These are phyloP conservation scores for Saccharomyces kudriavzevii DNA, from an alignment of 805 yeast genomes.

Conservation along the genomic window DNA sequence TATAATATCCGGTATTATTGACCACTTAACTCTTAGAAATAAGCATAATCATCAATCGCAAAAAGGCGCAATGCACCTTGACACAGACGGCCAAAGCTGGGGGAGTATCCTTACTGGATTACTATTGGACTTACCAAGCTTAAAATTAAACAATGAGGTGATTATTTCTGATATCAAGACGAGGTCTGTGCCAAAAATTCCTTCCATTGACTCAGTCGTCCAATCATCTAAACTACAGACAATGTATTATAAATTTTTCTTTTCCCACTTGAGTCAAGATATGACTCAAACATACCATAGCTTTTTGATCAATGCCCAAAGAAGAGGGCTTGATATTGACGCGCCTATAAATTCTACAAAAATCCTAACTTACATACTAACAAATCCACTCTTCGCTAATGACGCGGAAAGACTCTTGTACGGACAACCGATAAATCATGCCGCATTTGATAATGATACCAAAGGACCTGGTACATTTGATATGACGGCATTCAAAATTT, in stretches of 20 bases:
- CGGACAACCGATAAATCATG: constrained; percentile 39
- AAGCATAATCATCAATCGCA: constrained; percentile 3
- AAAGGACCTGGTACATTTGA: not conserved
- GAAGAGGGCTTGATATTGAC: constrained; percentile 43
- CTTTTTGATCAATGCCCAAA: constrained; percentile 39
- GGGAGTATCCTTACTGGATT: not conserved
- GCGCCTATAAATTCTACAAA: constrained; percentile 38
- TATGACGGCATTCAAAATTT: not conserved
- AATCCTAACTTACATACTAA: constrained; percentile 34
- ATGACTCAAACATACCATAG: constrained; percentile 33
- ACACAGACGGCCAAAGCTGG: not conserved
- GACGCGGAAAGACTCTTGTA: constrained; percentile 40
- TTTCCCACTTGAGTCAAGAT: constrained; percentile 32
- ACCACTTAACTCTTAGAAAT: constrained; percentile 33
- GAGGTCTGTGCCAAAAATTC: constrained; percentile 37
- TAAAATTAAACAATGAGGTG: constrained; percentile 16
- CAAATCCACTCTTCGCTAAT: constrained; percentile 30
- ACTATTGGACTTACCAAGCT: not conserved
- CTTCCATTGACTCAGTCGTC: constrained; percentile 43
- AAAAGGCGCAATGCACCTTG: not conserved
- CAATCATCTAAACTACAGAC: constrained; percentile 51
- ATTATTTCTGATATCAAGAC: constrained; percentile 56
- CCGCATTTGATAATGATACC: constrained; percentile 31
- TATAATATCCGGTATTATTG: constrained; percentile 59
- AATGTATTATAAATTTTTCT: constrained; percentile 45